A percentile compares a stretch with the other conserved stretches of the same genome.
Evolutionary conservation across 202 grass and related monocot species (phyloP).

Genomic region (Schoenoplectus tabernaemontani): DNA sequence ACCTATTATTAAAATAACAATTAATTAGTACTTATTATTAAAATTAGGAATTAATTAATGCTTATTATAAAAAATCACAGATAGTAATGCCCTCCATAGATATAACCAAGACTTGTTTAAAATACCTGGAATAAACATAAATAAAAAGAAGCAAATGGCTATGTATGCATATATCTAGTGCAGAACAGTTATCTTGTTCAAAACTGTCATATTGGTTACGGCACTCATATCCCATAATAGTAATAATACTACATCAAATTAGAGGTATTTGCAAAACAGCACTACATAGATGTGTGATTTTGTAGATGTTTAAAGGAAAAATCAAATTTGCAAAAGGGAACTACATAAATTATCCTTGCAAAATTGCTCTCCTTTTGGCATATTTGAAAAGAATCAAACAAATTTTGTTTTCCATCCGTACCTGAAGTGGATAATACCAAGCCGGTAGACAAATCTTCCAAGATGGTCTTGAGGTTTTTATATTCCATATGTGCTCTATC

Average conservation of each 20-base stretch:
- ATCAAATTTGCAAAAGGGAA: background rate
- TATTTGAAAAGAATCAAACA: too few species aligned
- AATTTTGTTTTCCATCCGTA: too few species aligned
- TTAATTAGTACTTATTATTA: too few species aligned
- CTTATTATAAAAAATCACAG: too few species aligned
- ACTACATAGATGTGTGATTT: background rate
- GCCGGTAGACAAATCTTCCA: too few species aligned
- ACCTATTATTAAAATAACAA: too few species aligned
- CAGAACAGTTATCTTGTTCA: too few species aligned
- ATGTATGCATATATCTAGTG: background rate
- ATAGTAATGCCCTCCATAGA: background rate
- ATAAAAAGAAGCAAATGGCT: background rate
- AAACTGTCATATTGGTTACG: background rate
- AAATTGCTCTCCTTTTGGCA: too few species aligned
- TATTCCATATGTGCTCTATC: too few species aligned
- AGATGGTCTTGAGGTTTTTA: too few species aligned
- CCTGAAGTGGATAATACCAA: too few species aligned
- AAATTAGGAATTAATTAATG: too few species aligned
- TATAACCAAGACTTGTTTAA: background rate
- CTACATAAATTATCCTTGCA: background rate
- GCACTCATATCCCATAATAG: background rate
- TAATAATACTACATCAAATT: background rate
- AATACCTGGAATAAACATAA: background rate
- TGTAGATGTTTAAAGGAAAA: background rate
- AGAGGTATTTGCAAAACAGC: background rate